Evolutionary conservation across 2,329 filamentous ascomycete species (phyloP), one percentile per base, ranked within the genome.

Genomic region (Raffaelea ambrosiae): DNA sequence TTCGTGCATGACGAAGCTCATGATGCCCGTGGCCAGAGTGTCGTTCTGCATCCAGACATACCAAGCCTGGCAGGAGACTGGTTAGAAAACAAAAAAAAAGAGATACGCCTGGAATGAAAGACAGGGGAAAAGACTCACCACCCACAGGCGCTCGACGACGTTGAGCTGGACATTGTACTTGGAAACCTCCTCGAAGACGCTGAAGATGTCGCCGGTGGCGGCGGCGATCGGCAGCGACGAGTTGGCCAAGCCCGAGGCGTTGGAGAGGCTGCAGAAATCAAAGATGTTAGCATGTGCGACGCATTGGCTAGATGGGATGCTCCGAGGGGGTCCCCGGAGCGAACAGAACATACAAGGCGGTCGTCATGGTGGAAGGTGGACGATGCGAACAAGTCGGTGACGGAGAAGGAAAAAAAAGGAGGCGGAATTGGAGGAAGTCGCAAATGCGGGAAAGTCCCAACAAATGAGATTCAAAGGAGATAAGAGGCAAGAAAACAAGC

Each of bases 1-100:
- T 69, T 98, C 93, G 73, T 98, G 93, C 80, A 97, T 88, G 57
- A 84, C 69, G 66, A 98, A 98, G 60, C 89, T 95, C 86, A 97
- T 85, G 72, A 98, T 93, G 52, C 93, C 93, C 3, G 93, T 98
- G 51, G 93, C 93, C 53, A 98, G 82, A 47, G 86, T 84, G 70
- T 98, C 93, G 66, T 98, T 98, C 66, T 95, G 88, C 85, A 97
- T 95, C 77, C 83, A 98, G 16, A 91, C 79, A 66, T 98, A 98
- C 91, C 89, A 97, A 38, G 89, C 83, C 68, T 81, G 43, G n/a
- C 19, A 47, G 11, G 36, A 14, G 13, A 29, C 7, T 7, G 26
- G 42, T 49, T 26, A 50, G 44, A 26, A 49, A 38, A 10, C 2
- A 40, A 39, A 29, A 43, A 22, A 46, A 31, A 44, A 10, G 21